Conservation (phyloP, 2,329 filamentous ascomycete species). For the Lachnellula occidentalis region DNA sequence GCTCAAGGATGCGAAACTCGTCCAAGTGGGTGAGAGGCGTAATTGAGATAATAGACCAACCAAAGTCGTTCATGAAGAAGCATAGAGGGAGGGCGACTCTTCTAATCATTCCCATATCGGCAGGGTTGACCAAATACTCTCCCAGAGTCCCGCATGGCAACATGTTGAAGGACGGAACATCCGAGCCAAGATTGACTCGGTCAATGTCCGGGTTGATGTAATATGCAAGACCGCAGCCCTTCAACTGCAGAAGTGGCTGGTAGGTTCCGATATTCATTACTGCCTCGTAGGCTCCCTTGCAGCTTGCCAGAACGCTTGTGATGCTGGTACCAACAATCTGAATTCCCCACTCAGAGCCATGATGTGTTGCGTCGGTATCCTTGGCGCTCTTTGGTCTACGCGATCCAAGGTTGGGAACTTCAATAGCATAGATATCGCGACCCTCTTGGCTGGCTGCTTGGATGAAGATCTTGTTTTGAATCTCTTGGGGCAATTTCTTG, state of each 20-base stretch:
- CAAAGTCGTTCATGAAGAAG: neutral
- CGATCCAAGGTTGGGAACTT: neutral
- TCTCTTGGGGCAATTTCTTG: slow-evolving; percentile 7
- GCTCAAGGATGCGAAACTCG: neutral
- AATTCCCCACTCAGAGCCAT: neutral
- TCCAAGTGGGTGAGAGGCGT: neutral
- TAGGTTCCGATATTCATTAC: neutral
- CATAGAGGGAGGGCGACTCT: neutral
- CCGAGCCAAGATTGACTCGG: neutral
- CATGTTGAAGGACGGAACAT: neutral
- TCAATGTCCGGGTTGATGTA: neutral
- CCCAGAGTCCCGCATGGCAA: neutral
- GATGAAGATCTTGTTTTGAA: slow-evolving; percentile 7
- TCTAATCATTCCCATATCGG: neutral
- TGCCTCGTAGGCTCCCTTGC: neutral
- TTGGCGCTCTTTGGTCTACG: neutral
- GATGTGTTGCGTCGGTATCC: neutral
- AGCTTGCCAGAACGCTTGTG: neutral
- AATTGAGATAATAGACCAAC: neutral
- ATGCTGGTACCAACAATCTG: neutral
- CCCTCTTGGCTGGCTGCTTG: neutral
- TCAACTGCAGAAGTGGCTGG: neutral
- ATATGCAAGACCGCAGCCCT: neutral
- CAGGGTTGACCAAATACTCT: neutral
- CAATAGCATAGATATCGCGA: neutral